Base-by-base conservation (phyloP, 495 filamentous ascomycete genomes). In the Clavariopsis aquatica region DNA sequence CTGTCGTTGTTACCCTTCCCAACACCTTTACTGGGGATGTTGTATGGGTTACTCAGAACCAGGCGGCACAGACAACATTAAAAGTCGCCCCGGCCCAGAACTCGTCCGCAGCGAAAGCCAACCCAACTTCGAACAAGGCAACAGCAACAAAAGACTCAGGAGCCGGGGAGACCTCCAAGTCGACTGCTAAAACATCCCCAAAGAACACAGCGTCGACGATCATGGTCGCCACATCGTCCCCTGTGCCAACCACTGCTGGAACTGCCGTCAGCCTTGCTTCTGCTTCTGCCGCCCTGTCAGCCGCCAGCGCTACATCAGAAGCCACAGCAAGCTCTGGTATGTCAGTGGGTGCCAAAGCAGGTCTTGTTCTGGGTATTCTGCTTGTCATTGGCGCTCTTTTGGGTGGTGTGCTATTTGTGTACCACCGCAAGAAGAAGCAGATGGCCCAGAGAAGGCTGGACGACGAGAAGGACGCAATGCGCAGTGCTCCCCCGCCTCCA, bases 291-390 rank as follows among this genome's bases (percentile, higher is more conserved):
- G 57, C 74, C 12, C 65, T 71, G 0, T 55, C 75, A 13, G 41
- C 73, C 28, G 41, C 73, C 26, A 73, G 77, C n/a, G 70, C 74
- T 3, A 22, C 47, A 24, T 20, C 24, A 38, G 54, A 63, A 60
- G 63, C 73, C 17, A 28, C 68, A 28, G 62, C 68, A 22, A 68
- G 71, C 17, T 69, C 69, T 53, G 87, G 85, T 23, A 78, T 87
- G 69, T 84, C 83, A 43, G 77, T 78, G 29, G 89, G 86, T 41
- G 88, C 86, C 41, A 93, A 90, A 71, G 93, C 91, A 24, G 95
- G 95, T 57, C 79, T 97, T 53, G 88, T 87, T 2, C 87, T 96
- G 72, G 93, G 92, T 65, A 83, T 91, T 46, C 71, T 91, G 41
- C 67, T 92, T 2, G 83, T 82, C 12, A 75, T 95, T 29, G 79